phyloP scores from a whole-genome alignment of 2,329 filamentous ascomycete genomes.

The Dothideomycetidae sp. region DNA sequence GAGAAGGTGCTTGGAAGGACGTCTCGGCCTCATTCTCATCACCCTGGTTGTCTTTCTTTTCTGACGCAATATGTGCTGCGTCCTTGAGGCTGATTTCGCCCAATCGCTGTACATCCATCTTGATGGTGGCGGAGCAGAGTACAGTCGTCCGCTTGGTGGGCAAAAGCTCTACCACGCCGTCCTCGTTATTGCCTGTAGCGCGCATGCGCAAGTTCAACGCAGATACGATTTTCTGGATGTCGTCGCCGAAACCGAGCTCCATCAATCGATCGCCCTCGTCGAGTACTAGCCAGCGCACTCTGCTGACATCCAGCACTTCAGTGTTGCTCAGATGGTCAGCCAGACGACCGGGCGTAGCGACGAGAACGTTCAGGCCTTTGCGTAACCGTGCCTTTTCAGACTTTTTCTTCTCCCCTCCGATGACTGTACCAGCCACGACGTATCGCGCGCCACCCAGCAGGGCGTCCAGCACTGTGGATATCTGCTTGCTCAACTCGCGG shows the following conservation, averaged over 20 bases:
- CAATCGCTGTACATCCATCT: conserved; percentile 87
- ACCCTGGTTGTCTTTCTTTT: conserved; percentile 37
- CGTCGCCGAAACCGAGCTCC: conserved; percentile 94
- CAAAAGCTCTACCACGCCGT: conserved; percentile 45
- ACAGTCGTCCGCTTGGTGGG: conserved; percentile 70
- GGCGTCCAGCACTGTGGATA: conserved; percentile 70
- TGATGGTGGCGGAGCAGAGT: conserved; percentile 92
- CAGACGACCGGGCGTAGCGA: conserved; percentile 83
- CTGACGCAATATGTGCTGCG: conserved; percentile 63
- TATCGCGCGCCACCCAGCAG: conserved; percentile 81
- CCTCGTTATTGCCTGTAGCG: conserved; percentile 44
- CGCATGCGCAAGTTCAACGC: conserved; percentile 57
- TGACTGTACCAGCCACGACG: conserved; percentile 81
- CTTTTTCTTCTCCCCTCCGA: conserved; percentile 58
- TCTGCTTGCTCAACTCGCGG: conserved; percentile 87
- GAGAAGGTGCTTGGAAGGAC: conserved; percentile 69
- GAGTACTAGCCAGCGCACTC: conserved; percentile 82
- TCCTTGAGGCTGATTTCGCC: conserved; percentile 93
- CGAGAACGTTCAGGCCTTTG: conserved; percentile 89
- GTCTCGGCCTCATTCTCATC: conserved; percentile 34
- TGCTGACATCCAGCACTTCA: conserved; percentile 72
- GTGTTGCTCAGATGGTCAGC: conserved; percentile 90
- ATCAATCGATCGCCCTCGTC: conserved; percentile 97
- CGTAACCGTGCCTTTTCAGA: conserved; percentile 85
- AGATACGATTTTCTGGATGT: conserved; percentile 73